Evolutionary conservation across 306 rosid species (phyloP), one percentile per base, ranked within the genome.

Genomic region (Coriaria nepalensis): DNA sequence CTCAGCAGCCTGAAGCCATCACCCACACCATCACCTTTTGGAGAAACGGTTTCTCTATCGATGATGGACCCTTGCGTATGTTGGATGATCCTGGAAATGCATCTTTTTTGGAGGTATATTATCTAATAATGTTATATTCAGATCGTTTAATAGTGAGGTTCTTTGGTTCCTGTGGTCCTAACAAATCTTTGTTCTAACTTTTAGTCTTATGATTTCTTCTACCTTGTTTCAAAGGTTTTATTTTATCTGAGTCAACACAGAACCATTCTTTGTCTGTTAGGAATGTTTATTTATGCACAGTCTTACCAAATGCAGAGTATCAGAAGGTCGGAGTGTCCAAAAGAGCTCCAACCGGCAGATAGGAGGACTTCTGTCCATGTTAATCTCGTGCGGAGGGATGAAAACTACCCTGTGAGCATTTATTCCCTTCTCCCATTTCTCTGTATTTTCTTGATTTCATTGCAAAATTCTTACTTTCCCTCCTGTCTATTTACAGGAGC

Each of bases 51-150:
- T 88, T 88, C 68, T 70, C 90, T 12, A 58, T 88, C 13, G 57
- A 81, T 62, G 78, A 73, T 20, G 97, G 97, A 40, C 95, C 95
- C 32, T 39, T 81, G 15, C 52, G 95, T 50, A 68, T 71, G 40
- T 50, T 81, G 32, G 82, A 84, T 51, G 97, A 88, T 73, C 97
- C 95, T 1, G 80, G 48, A 61, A 88, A 88, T 73, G 90, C 82
- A 7, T 56, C 77, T 0, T 88, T 88, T 68, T 61, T 88, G 54
- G 82, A 81, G 87, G 97, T 79, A 84, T 50, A 35, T 65, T 20
- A 20, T 64, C 29, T 39, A 6, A 43, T 58, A 38, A 35, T 48
- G 29, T 33, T 37, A 20, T 44, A 43, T 57, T 56, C 36, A 2
- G 11, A 8, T 9, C 40, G 9, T 35, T 43, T 4, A 43, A 13